phyloP scores from a whole-genome alignment of 208 protist genomes.

The Leishmania gerbilli region DNA sequence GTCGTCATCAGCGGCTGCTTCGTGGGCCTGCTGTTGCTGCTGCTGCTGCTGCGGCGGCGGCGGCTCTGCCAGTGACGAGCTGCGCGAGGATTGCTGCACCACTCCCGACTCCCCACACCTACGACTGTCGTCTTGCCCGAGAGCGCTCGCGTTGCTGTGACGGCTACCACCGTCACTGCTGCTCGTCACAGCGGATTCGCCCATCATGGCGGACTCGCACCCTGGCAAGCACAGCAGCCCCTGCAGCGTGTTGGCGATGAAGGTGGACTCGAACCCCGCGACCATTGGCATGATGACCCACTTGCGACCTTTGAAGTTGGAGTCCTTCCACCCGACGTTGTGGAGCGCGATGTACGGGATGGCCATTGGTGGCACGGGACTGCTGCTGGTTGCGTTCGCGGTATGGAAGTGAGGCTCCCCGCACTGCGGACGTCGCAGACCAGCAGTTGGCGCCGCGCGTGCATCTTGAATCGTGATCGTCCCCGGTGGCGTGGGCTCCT shows the following conservation, averaged over 20 bases:
- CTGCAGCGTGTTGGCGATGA: conserved; percentile 50
- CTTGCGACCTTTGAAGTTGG: conserved; percentile 24
- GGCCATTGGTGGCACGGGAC: conserved; percentile 17
- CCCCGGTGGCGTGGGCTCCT: conserved; percentile 1
- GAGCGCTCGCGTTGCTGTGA: neutral
- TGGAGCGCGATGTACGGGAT: conserved; percentile 51
- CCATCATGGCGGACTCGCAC: conserved; percentile 53
- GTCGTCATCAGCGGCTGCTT: neutral
- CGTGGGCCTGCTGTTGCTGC: neutral
- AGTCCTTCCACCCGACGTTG: conserved; percentile 22
- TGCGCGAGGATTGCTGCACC: neutral
- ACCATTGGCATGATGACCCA: conserved; percentile 59
- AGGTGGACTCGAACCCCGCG: conserved; percentile 41
- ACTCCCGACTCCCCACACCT: neutral
- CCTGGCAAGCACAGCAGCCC: conserved; percentile 55
- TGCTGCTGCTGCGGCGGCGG: neutral
- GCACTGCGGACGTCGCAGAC: neutral
- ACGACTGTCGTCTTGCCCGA: neutral
- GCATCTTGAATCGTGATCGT: conserved; percentile 8
- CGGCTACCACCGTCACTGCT: neutral
- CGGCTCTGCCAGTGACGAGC: neutral
- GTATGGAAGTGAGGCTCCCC: neutral
- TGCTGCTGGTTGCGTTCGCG: neutral
- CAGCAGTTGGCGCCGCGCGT: neutral
- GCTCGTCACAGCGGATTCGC: conserved; percentile 8